phyloP scores from a whole-genome alignment of 1,139 yeast species.

The Yamadazyma buinensis region DNA sequence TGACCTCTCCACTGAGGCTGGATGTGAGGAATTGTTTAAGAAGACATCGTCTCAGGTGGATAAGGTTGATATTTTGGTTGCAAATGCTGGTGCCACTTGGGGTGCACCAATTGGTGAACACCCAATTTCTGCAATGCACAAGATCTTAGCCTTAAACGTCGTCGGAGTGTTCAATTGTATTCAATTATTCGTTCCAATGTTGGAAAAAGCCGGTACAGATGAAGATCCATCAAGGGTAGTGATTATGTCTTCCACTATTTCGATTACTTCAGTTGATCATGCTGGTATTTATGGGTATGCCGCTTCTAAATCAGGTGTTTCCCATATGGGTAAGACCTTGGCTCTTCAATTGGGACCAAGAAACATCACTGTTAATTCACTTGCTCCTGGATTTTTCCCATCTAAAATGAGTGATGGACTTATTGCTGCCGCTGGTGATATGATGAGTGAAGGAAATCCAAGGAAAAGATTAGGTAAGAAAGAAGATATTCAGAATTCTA shows the following conservation, averaged over 20 bases:
- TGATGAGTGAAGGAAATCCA: conserved; percentile 52
- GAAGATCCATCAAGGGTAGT: conserved; percentile 66
- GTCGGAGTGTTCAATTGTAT: conserved; percentile 70
- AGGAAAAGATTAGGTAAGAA: conserved; percentile 60
- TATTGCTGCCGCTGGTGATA: conserved; percentile 51
- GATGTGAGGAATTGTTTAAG: conserved; percentile 44
- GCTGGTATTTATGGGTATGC: conserved; percentile 64
- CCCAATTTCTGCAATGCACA: conserved; percentile 59
- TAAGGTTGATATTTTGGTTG: conserved; percentile 60
- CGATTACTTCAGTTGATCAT: conserved; percentile 43
- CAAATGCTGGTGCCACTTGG: conserved; percentile 84
- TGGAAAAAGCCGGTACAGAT: conserved; percentile 50
- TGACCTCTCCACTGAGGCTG: conserved; percentile 53
- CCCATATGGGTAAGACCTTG: conserved; percentile 63
- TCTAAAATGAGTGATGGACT: conserved; percentile 73
- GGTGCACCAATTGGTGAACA: conserved; percentile 64
- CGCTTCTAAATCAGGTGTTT: conserved; percentile 76
- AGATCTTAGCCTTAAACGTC: conserved; percentile 62
- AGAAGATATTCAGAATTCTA: conserved; percentile 58
- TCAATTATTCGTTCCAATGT: conserved; percentile 57
- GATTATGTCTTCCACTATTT: conserved; percentile 63
- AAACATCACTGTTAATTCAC: conserved; percentile 61
- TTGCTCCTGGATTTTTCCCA: conserved; percentile 81
- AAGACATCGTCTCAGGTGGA: conserved; percentile 39
- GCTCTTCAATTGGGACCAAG: conserved; percentile 65